phyloP scores from a whole-genome alignment of 192 early-diverging fungal species.

The Coemansia sp. region DNA sequence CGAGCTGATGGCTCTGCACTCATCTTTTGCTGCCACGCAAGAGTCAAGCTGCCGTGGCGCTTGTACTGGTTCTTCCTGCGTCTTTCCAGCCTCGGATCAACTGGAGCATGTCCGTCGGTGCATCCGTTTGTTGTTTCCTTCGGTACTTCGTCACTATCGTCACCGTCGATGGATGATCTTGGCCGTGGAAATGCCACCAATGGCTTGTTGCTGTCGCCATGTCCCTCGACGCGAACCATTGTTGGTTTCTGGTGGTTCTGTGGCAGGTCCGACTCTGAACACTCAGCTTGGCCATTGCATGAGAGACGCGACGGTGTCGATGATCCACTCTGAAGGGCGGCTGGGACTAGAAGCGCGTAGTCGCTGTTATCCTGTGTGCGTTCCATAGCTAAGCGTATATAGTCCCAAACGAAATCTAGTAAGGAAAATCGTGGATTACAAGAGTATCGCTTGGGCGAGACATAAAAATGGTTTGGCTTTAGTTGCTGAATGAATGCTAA shows the following conservation, averaged over 20 bases:
- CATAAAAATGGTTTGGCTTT: not conserved
- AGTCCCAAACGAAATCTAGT: not conserved
- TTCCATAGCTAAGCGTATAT: not conserved
- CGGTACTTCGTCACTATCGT: too few relatives aligned
- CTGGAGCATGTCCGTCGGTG: not conserved
- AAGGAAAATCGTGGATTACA: not conserved
- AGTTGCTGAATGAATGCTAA: not conserved
- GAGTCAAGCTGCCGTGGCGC: constrained; percentile 45
- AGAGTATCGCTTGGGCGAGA: not conserved
- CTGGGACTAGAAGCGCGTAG: constrained; percentile 26
- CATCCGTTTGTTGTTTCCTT: not conserved
- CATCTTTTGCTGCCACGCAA: constrained; percentile 24
- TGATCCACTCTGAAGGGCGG: constrained; percentile 44
- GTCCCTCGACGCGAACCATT: not conserved
- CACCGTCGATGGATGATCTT: constrained; percentile 29
- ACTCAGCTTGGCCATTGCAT: not conserved
- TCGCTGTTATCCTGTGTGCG: constrained; percentile 9
- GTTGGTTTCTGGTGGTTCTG: not conserved
- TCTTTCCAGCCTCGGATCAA: constrained; percentile 33
- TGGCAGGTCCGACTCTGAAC: not conserved
- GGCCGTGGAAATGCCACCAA: constrained; percentile 35
- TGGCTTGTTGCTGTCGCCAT: not conserved
- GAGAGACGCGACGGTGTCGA: constrained; percentile 33
- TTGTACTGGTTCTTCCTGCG: constrained; percentile 50
- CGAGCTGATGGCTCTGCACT: constrained; percentile 1